These are phyloP conservation scores for Hyphodiscus sp. DNA, from an alignment of 2,329 filamentous ascomycete species.

Conservation along the genomic window DNA sequence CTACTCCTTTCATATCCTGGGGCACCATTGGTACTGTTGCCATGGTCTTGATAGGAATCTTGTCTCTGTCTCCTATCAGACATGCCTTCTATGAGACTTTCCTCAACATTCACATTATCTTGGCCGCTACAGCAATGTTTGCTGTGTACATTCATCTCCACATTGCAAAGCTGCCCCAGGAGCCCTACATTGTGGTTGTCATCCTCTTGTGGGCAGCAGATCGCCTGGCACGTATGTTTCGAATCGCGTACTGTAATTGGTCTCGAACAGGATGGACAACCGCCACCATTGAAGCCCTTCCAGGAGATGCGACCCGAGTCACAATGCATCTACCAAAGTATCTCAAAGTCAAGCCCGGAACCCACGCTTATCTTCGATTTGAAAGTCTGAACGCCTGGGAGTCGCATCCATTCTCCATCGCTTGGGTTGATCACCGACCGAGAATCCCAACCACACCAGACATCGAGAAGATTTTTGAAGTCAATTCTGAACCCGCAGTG, in stretches of 20 bases:
- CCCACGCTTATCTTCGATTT: slow-evolving; percentile 70
- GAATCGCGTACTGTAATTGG: slow-evolving; percentile 61
- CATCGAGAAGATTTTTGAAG: neutral
- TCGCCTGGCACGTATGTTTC: slow-evolving; percentile 54
- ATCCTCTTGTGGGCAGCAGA: slow-evolving; percentile 74
- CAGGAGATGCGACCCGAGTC: slow-evolving; percentile 63
- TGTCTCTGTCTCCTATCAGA: slow-evolving; percentile 71
- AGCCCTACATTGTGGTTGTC: slow-evolving; percentile 68
- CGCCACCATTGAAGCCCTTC: slow-evolving; percentile 60
- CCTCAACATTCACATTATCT: slow-evolving; percentile 73
- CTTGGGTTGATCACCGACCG: slow-evolving; percentile 58
- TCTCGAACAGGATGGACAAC: slow-evolving; percentile 46
- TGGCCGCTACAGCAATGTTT: slow-evolving; percentile 61
- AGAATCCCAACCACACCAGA: slow-evolving; percentile 23
- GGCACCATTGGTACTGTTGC: slow-evolving; percentile 55
- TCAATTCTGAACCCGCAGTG: neutral
- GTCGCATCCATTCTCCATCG: slow-evolving; percentile 72
- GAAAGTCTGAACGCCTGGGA: slow-evolving; percentile 61
- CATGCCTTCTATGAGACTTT: slow-evolving; percentile 98
- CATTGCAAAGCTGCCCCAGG: slow-evolving; percentile 56
- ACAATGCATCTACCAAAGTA: slow-evolving; percentile 64
- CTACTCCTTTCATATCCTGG: slow-evolving; percentile 57
- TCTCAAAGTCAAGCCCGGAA: slow-evolving; percentile 60
- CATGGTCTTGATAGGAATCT: slow-evolving; percentile 60
- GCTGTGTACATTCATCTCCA: slow-evolving; percentile 75